Conservation (phyloP, 768 basidiomycete species). For the Psilocybe tampanensis region DNA sequence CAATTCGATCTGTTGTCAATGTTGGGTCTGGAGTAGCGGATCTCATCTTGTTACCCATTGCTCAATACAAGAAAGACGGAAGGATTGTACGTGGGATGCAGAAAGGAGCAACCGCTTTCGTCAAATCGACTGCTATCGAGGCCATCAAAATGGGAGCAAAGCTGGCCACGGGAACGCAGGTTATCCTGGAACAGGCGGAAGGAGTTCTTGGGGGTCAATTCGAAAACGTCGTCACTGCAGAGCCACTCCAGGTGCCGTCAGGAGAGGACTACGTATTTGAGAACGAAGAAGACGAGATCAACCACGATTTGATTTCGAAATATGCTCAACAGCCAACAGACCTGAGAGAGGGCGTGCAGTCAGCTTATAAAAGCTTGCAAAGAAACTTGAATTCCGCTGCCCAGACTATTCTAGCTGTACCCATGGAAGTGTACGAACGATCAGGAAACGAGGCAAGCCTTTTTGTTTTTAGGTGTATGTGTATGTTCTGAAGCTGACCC, state of each 20-base stretch:
- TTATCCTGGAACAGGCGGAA: conserved; percentile 95
- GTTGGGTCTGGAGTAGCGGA: conserved; percentile 98
- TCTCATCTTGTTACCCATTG: conserved; percentile 91
- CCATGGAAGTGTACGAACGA: conserved; percentile 98
- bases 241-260: conserved; percentile 56
- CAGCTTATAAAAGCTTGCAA: conserved; percentile 87
- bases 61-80: conserved; percentile 97
- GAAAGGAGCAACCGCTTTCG: conserved; percentile 90
- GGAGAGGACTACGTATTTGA: conserved; percentile 35
- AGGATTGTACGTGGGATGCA: conserved; percentile 91
- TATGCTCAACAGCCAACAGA: conserved; percentile 91
- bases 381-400: conserved; percentile 91
- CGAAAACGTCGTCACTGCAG: conserved; percentile 63
- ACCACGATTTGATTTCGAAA: conserved; percentile 69
- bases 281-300: conserved; percentile 46
- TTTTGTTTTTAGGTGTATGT: not conserved
- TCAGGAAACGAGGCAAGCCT: conserved; percentile 85
- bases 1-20: conserved; percentile 95
- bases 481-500: not conserved
- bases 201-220: conserved; percentile 83
- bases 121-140: conserved; percentile 93
- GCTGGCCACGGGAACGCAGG: conserved; percentile 95
- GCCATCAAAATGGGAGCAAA: conserved; percentile 93
- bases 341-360: conserved; percentile 84
- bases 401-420: conserved; percentile 97